Percentiles rank a stretch among this genome's conserved stretches.
Conservation (phyloP, 129 eudicot genomes). For the Flaveria linearis region DNA sequence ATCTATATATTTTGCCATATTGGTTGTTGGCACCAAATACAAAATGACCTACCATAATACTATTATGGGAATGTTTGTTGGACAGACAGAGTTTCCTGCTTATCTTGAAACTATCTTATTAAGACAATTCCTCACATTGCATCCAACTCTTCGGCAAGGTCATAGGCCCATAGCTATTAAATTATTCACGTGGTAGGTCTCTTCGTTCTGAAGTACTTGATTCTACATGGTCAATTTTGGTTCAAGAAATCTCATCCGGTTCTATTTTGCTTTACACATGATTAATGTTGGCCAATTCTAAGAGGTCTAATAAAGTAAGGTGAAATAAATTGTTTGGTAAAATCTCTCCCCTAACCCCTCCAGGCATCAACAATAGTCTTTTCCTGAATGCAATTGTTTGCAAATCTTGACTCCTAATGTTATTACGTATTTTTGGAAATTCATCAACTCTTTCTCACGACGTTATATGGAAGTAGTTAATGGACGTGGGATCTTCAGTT, state of each 20-base stretch:
- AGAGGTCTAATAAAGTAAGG: background rate
- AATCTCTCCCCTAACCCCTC: background rate
- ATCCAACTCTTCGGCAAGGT: background rate
- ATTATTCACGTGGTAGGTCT: background rate
- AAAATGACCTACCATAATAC: background rate
- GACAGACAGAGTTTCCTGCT: background rate
- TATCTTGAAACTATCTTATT: background rate
- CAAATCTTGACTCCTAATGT: background rate
- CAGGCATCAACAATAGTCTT: background rate
- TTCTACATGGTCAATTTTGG: background rate
- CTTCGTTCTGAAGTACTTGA: background rate
- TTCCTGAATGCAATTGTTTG: background rate
- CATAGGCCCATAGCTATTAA: background rate
- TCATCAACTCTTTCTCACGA: background rate
- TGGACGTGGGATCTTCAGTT: background rate
- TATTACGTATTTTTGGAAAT: background rate
- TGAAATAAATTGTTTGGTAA: background rate
- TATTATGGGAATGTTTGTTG: background rate
- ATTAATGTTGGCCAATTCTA: background rate
- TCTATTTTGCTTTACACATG: background rate
- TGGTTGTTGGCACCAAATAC: slow-evolving; percentile 9
- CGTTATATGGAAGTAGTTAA: background rate
- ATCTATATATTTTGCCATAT: background rate
- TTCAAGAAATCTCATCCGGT: background rate
- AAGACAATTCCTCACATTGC: background rate